Evolutionary conservation across 371 early-diverging fungal genomes (phyloP), one percentile per base, ranked within the genome.

Genomic region (Gilbertella persicaria): DNA sequence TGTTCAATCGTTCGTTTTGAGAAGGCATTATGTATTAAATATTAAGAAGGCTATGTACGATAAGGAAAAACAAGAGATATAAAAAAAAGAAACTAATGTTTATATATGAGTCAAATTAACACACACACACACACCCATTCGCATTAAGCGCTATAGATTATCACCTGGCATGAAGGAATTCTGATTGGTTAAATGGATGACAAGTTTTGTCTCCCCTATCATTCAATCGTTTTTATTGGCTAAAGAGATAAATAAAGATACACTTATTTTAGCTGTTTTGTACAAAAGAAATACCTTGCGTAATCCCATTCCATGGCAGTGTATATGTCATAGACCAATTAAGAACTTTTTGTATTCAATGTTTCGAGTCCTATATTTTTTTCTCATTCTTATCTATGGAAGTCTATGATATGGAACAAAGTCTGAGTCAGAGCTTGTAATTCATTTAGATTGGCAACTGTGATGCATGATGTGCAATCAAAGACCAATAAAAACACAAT

Each of bases 121-220:
- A 7, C 16, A 13, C 9, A 40, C 20, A 19, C 7, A 4, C n/a
- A 10, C 37, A 33, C 17, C 33, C 29, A 25, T 25, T 23, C n/a
- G 26, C 7, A 17, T 9, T 14, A 49, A 38, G 24, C 24, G 29
- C 39, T 30, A 49, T 43, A 48, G 48, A 53, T 43, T 44, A 56
- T 60, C 61, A 65, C 53, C 54, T 53, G 65, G 55, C 49, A 39
- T 60, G 13, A 17, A 21, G 14, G 7, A 33, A 9, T 16, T 65
- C n/a, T 60, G 60, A 60, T 65, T 65, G 65, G 65, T 21, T 28
- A 29, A 20, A 23, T 46, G 23, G 57, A 65, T 65, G 65, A 65
- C 65, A 65, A 56, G 61, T 65, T 60, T 44, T 65, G 60, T 60
- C 53, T 65, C 65, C 45, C 50, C 44, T 48, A 19, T 26, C 21